These are phyloP conservation scores for Galeopsis tetrahit DNA, from an alignment of 257 asterid species.

Conservation along the genomic window DNA sequence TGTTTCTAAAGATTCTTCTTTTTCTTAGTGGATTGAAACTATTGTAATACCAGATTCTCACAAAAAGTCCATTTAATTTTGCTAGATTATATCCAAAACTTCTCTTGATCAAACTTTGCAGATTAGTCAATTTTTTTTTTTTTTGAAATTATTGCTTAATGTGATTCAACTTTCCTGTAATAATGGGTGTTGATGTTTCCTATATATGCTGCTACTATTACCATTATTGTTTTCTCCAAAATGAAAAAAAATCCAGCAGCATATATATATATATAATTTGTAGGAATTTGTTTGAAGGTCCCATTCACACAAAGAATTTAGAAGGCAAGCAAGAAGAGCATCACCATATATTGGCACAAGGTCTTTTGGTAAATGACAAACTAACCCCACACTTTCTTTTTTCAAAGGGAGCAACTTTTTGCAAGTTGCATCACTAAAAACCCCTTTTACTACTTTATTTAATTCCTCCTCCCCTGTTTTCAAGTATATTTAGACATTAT, in stretches of 20 bases:
- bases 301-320: conserved; percentile 40
- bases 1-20: conserved; percentile 43
- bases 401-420: conserved; percentile 43
- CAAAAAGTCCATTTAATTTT: neutral
- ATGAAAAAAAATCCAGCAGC: conserved; percentile 35
- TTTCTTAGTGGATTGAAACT: conserved; percentile 37
- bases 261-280: no score
- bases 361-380: conserved; percentile 51
- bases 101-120: neutral
- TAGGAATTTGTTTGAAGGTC: conserved; percentile 34
- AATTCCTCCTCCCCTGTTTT: conserved; percentile 30
- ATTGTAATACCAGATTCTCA: conserved; percentile 10
- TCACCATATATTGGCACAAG: conserved; percentile 36
- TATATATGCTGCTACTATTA: neutral
- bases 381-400: conserved; percentile 52
- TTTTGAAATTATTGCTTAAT: no score
- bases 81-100: neutral
- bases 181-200: conserved; percentile 15
- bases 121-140: no score
- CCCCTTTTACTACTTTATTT: conserved; percentile 38
- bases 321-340: conserved; percentile 25
- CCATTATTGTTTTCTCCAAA: conserved; percentile 25
- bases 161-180: neutral
- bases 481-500: conserved; percentile 43
- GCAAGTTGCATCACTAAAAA: conserved; percentile 53